Percentiles rank a stretch among this genome's conserved stretches.
These are phyloP conservation scores for Zopfochytrium polystomum DNA, from an alignment of 371 early-diverging fungal genomes.

Conservation along the genomic window DNA sequence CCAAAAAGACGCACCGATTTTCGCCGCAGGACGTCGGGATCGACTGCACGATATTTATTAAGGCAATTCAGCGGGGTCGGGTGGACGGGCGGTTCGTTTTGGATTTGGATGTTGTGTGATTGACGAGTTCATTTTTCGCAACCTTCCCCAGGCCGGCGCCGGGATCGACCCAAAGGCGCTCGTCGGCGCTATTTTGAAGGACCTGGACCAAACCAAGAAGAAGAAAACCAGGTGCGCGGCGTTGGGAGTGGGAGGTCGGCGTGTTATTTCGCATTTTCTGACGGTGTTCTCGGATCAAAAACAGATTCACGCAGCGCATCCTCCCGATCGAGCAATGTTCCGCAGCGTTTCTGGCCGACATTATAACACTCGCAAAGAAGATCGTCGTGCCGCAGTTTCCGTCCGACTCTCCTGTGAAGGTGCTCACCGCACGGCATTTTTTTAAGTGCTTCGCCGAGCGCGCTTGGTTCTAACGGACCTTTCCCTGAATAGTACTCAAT, in stretches of 20 bases:
- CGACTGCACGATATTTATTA: conserved; percentile 56
- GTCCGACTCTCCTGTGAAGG: conserved; percentile 27
- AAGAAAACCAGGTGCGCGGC: conserved; percentile 55
- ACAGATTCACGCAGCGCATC: conserved; percentile 57
- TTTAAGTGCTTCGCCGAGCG: neutral
- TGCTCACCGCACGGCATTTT: conserved; percentile 25
- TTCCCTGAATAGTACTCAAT: conserved; percentile 58
- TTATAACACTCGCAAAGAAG: conserved; percentile 51
- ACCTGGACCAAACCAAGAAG: conserved; percentile 53
- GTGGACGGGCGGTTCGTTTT: neutral
- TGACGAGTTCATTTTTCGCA: neutral
- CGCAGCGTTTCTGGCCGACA: conserved; percentile 56
- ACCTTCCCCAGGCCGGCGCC: conserved; percentile 3
- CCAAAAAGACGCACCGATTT: conserved; percentile 46
- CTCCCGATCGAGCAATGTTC: conserved; percentile 65
- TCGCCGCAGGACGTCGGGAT: conserved; percentile 54
- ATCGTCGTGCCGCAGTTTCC: conserved; percentile 58
- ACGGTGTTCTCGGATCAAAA: neutral
- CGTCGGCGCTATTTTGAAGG: conserved; percentile 58
- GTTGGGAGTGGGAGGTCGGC: neutral
- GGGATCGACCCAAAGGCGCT: conserved; percentile 61
- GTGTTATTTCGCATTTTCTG: neutral
- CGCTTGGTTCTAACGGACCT: neutral
- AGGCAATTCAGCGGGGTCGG: neutral
- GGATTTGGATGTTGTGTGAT: neutral